Evolutionary conservation across 768 basidiomycete genomes (phyloP).

Genomic region (Mycena olivaceomarginata): DNA sequence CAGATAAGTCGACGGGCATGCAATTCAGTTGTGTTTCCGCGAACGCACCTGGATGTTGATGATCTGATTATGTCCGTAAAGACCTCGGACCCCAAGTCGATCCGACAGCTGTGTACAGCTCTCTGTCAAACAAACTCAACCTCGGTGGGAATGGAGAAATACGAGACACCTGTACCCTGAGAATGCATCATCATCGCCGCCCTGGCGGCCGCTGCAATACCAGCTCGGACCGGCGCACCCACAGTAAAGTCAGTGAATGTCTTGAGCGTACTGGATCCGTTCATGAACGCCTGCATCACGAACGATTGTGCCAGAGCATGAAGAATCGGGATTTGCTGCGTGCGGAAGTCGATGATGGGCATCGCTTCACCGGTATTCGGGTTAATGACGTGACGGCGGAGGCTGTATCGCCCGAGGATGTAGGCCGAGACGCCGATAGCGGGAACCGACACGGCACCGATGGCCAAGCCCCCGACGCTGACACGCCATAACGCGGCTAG

Average conservation of each 20-base stretch:
- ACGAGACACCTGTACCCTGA: neutral
- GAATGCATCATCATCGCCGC: constrained; percentile 20
- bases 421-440: neutral
- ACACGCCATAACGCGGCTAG: neutral
- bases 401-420: constrained; percentile 1
- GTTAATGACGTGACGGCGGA: neutral
- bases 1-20: neutral
- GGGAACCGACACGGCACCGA: neutral
- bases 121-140: neutral
- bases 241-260: neutral
- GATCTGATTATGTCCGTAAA: constrained; percentile 21
- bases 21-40: neutral
- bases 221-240: constrained; percentile 1
- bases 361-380: neutral
- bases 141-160: neutral
- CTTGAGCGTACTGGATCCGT: neutral
- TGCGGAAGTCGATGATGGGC: constrained; percentile 9
- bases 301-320: constrained; percentile 5
- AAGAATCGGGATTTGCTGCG: constrained; percentile 2
- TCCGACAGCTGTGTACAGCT: constrained; percentile 3
- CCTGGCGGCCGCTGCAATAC: constrained; percentile 14
- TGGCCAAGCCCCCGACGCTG: neutral
- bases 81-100: neutral
- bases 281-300: constrained; percentile 23
- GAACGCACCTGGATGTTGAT: constrained; percentile 11